phyloP scores from a whole-genome alignment of 2,329 filamentous ascomycete species.

The Aspergillus pseudoviridinutans region DNA sequence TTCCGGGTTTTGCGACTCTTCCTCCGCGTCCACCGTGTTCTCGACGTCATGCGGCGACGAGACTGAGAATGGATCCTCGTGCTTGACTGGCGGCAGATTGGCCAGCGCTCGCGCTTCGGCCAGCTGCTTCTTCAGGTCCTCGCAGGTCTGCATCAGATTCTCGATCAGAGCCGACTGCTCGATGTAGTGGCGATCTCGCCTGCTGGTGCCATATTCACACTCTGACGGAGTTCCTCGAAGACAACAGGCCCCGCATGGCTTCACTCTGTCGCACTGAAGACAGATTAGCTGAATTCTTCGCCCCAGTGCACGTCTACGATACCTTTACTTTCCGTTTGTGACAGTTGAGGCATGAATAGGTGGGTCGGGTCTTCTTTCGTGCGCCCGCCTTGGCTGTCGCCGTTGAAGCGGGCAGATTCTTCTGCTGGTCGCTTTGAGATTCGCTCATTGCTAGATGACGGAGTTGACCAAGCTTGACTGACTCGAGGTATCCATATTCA shows the following conservation, averaged over 20 bases:
- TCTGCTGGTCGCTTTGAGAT: not conserved
- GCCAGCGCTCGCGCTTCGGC: constrained; percentile 14
- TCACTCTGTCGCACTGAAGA: constrained; percentile 27
- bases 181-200: constrained; percentile 28
- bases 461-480: not conserved
- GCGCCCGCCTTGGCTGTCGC: constrained; percentile 6
- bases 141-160: constrained; percentile 19
- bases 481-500: not conserved
- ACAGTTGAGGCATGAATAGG: constrained; percentile 28
- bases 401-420: not conserved
- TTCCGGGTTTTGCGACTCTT: not conserved
- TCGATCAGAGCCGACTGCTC: constrained; percentile 26
- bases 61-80: constrained; percentile 5
- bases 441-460: constrained; percentile 1
- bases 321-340: constrained; percentile 34
- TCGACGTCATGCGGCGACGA: not conserved
- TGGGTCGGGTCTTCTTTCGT: constrained; percentile 26
- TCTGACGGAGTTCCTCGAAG: constrained; percentile 26
- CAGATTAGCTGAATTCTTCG: not conserved
- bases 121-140: constrained; percentile 18
- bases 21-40: constrained; percentile 1
- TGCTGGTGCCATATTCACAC: constrained; percentile 29
- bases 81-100: constrained; percentile 14
- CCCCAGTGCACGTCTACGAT: not conserved
- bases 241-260: constrained; percentile 29